Base-by-base conservation (phyloP, 2,329 filamentous ascomycete genomes). In the Fusarium denticulatum region DNA sequence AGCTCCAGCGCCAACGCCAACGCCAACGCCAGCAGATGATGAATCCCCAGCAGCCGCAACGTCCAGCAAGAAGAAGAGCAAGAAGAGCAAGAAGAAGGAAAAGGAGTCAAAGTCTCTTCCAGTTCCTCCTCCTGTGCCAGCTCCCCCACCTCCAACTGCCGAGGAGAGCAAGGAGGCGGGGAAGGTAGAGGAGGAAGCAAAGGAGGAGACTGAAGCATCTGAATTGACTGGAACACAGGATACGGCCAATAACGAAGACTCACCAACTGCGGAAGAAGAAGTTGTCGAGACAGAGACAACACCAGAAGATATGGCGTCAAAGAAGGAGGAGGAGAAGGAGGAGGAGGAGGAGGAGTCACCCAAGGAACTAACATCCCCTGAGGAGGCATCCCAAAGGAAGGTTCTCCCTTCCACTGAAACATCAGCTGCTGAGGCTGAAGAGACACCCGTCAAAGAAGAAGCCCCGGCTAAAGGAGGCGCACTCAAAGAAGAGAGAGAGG, bases 71-170 rank as follows among this genome's bases (percentile, higher is more conserved):
- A 72, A 72, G 55, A 71, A 64, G 46, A 64, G 15, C n/a, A 79
- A 79, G 69, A 79, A 77, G 70, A 58, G 34, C 32, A 79, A 78
- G 74, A 75, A 75, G 57, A 67, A 66, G 36, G 55, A 74, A 20
- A 67, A 59, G 18, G 60, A 71, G 14, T 49, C 62, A 57, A 69
- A 67, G 46, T 42, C 55, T 50, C 42, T 46, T 26, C 30, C 65
- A 36, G 24, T 28, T 57, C 22, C 59, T 57, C 43, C 56, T 59
- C 45, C 50, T 53, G 20, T 56, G 58, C 63, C 62, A 60, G 39
- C 60, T 55, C 42, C 40, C 36, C 30, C 57, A 50, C 49, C 59
- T 52, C 47, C 68, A 34, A 26, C 60, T 61, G 49, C 49, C 20
- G 64, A 72, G 47, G 63, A 69, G 24, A 60, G 37, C 53, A 72